Percentiles rank a stretch among this genome's conserved stretches.
phyloP scores from a whole-genome alignment of 495 filamentous ascomycete genomes.

The Aspergillus taichungensis region DNA sequence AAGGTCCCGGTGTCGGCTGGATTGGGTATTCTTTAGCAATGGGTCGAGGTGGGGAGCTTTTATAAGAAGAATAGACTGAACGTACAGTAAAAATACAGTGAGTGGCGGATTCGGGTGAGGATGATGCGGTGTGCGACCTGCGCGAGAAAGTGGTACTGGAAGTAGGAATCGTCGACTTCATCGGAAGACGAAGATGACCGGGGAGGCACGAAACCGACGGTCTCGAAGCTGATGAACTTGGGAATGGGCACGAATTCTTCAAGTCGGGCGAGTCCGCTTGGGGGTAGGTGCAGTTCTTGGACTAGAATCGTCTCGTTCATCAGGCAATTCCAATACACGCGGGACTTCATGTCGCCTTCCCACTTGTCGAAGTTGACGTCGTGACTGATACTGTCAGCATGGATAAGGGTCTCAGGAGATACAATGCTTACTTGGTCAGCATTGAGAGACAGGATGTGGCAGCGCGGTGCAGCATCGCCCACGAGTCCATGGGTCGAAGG shows the following conservation, averaged over 20 bases:
- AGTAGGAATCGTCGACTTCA: conserved; percentile 37
- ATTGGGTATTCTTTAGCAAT: not conserved
- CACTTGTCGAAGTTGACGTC: conserved; percentile 39
- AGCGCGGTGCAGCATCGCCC: conserved; percentile 42
- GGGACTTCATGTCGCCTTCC: conserved; percentile 44
- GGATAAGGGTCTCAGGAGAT: not conserved
- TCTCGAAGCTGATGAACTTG: conserved; percentile 39
- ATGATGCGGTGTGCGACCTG: conserved; percentile 43
- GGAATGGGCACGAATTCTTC: conserved; percentile 40
- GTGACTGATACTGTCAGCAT: conserved; percentile 18
- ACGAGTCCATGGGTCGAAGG: conserved; percentile 37
- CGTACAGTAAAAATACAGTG: conserved; percentile 41
- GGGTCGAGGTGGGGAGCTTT: not conserved
- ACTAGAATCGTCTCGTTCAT: conserved; percentile 43
- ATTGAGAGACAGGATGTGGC: conserved; percentile 39
- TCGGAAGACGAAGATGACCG: conserved; percentile 20
- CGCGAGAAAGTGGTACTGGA: conserved; percentile 43
- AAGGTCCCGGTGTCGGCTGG: conserved; percentile 38
- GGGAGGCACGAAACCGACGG: conserved; percentile 24
- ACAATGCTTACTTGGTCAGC: conserved; percentile 32
- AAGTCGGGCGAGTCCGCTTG: conserved; percentile 35
- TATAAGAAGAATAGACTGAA: not conserved
- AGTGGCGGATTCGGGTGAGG: conserved; percentile 39
- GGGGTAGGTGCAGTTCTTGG: conserved; percentile 39
- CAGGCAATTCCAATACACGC: conserved; percentile 41